Conservation (phyloP, 2,329 filamentous ascomycete species). For the Lachnellula occidentalis region DNA sequence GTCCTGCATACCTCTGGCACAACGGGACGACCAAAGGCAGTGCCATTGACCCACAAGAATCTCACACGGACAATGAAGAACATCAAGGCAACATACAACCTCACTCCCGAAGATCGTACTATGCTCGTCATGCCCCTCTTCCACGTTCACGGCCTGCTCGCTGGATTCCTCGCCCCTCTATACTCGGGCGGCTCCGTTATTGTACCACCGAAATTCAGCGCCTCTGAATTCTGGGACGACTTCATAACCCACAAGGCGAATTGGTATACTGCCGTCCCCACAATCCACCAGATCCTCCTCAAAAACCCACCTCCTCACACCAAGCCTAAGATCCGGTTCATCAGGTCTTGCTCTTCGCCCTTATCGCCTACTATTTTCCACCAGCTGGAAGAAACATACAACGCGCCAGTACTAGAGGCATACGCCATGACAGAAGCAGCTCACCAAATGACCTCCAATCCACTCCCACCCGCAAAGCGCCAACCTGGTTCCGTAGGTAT, state of each 20-base stretch:
- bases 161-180: slow-evolving; percentile 73
- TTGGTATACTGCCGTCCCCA: slow-evolving; percentile 92
- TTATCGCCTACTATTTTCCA: slow-evolving; percentile 77
- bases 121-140: slow-evolving; percentile 89
- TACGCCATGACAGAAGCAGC: slow-evolving; percentile 92
- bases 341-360: slow-evolving; percentile 80
- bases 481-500: slow-evolving; percentile 79
- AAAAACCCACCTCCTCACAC: slow-evolving; percentile 64
- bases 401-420: slow-evolving; percentile 78
- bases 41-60: slow-evolving; percentile 76
- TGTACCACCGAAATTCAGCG: slow-evolving; percentile 74
- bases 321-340: slow-evolving; percentile 72
- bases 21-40: slow-evolving; percentile 79
- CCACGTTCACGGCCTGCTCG: slow-evolving; percentile 84
- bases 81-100: slow-evolving; percentile 70
- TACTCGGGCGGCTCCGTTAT: slow-evolving; percentile 72
- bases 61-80: slow-evolving; percentile 79
- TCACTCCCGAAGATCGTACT: slow-evolving; percentile 67
- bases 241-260: slow-evolving; percentile 70
- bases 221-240: slow-evolving; percentile 75
- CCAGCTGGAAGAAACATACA: slow-evolving; percentile 68
- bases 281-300: slow-evolving; percentile 84
- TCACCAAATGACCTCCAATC: slow-evolving; percentile 78
- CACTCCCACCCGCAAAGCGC: slow-evolving; percentile 63
- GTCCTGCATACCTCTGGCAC: slow-evolving; percentile 82